These are phyloP conservation scores for Pseudohyphozyma bogoriensis DNA, from an alignment of 768 basidiomycete species.

Conservation along the genomic window DNA sequence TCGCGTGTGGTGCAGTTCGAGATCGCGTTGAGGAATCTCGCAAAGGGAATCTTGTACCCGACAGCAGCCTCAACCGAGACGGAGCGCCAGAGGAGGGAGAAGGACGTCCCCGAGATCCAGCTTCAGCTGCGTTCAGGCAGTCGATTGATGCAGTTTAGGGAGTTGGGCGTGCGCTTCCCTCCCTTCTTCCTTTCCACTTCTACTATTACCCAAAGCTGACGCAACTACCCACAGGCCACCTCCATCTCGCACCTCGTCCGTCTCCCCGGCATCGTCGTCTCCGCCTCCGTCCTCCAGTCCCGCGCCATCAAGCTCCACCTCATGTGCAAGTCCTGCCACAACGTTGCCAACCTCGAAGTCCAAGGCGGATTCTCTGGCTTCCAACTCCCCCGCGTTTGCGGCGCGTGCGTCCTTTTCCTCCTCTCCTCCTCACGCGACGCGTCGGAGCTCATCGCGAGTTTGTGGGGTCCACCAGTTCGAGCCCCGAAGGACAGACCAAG, in stretches of 20 bases:
- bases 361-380: slow-evolving; percentile 34
- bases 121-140: slow-evolving; percentile 79
- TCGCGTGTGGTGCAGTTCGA: slow-evolving; percentile 62
- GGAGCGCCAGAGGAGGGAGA: slow-evolving; percentile 30
- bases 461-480: slow-evolving; percentile 35
- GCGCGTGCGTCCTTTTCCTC: slow-evolving; percentile 19
- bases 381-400: slow-evolving; percentile 63
- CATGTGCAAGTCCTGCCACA: slow-evolving; percentile 83
- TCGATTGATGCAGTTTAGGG: slow-evolving; percentile 87
- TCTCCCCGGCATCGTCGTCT: slow-evolving; percentile 95
- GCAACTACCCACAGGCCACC: slow-evolving; percentile 45
- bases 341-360: slow-evolving; percentile 58
- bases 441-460: slow-evolving; percentile 3
- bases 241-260: slow-evolving; percentile 94
- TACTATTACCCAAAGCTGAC: neutral
- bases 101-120: slow-evolving; percentile 61
- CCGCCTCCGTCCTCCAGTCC: slow-evolving; percentile 83
- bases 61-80: slow-evolving; percentile 36
- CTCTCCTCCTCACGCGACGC: neutral
- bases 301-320: slow-evolving; percentile 84
- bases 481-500: slow-evolving; percentile 78
- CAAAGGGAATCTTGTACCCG: slow-evolving; percentile 72
- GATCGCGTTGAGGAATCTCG: slow-evolving; percentile 74
- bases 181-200: neutral
- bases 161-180: slow-evolving; percentile 59